Conservation (phyloP, 495 filamentous ascomycete species). For the Xylaria nigripes region DNA sequence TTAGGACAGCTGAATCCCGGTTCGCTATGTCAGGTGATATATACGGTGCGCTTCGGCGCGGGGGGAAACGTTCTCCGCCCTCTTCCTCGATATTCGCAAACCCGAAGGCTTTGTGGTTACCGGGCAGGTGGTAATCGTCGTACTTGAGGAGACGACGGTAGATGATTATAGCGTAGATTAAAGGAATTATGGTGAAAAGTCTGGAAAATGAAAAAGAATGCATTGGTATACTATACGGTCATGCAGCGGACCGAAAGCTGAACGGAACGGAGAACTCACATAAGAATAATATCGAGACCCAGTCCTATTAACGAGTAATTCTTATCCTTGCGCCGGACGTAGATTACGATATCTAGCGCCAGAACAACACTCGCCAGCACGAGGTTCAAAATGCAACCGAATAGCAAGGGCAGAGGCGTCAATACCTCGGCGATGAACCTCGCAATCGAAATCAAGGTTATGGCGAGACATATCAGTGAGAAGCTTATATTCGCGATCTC, state of each 20-base stretch:
- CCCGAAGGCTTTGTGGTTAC: conserved; percentile 27
- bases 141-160: conserved; percentile 36
- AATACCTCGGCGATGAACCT: conserved; percentile 35
- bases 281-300: conserved; percentile 32
- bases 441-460: conserved; percentile 35
- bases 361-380: conserved; percentile 33
- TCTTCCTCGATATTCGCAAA: conserved; percentile 18
- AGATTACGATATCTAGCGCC: conserved; percentile 38
- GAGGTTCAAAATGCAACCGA: conserved; percentile 37
- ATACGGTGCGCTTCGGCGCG: conserved; percentile 10
- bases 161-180: conserved; percentile 32
- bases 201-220: conserved; percentile 20
- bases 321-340: conserved; percentile 28
- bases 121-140: conserved; percentile 36
- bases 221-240: not conserved
- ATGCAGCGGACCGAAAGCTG: too few species aligned
- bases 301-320: conserved; percentile 37
- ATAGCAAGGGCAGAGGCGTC: conserved; percentile 38
- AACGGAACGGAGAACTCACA: conserved; percentile 21
- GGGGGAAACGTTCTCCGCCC: conserved; percentile 16
- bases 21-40: conserved; percentile 17
- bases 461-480: conserved; percentile 32
- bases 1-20: not conserved
- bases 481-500: conserved; percentile 38
- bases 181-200: conserved; percentile 24